Evolutionary conservation across 2,329 filamentous ascomycete species (phyloP).

Genomic region (Fusarium compactum): DNA sequence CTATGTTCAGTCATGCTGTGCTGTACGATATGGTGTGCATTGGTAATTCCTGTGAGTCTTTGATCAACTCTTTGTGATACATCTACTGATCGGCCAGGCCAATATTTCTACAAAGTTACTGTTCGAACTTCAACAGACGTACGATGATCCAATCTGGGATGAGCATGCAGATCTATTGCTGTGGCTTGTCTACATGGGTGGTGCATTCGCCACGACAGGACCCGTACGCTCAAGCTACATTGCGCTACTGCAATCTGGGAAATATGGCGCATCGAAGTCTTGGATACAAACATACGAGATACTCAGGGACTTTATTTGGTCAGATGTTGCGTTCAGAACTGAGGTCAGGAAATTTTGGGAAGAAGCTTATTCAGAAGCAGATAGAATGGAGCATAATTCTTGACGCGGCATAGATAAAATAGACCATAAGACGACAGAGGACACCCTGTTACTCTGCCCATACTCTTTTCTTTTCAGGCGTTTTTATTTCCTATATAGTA

Average conservation of each 20-base stretch:
- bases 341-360: accelerated
- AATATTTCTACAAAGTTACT: not conserved
- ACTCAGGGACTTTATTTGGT: constrained; percentile 9
- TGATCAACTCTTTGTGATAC: not conserved
- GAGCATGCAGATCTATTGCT: not conserved
- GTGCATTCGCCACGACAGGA: not conserved
- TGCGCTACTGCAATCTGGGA: not conserved
- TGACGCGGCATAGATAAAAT: too few relatives aligned
- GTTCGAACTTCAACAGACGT: not conserved
- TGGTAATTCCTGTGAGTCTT: constrained; percentile 54
- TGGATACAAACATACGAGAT: not conserved
- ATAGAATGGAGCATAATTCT: too few relatives aligned
- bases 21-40: constrained; percentile 56
- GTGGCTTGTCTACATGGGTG: constrained; percentile 9
- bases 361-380: not conserved
- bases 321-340: not conserved
- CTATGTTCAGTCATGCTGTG: constrained; percentile 56
- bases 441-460: too few relatives aligned
- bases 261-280: accelerated
- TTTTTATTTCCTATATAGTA: too few relatives aligned
- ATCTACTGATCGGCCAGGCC: accelerated
- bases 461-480: too few relatives aligned
- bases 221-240: not conserved
- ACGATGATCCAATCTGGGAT: accelerated
- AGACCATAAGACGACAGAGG: too few relatives aligned